Evolutionary conservation across 2,329 filamentous ascomycete genomes (phyloP).

Genomic region (Pseudopithomyces maydicus): DNA sequence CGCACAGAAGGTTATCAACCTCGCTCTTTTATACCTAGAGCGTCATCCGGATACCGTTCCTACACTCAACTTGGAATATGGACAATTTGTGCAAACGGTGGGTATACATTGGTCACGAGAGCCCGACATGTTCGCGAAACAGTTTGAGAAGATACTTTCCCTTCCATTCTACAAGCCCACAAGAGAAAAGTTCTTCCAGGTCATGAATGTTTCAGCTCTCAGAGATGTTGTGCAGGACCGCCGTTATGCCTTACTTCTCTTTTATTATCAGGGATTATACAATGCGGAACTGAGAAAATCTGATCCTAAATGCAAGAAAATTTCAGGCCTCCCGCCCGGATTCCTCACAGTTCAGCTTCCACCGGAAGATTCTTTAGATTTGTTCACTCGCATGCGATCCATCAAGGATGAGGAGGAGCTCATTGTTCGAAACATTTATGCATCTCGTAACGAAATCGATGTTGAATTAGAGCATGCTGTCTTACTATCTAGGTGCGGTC

Average conservation of each 20-base stretch:
- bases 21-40: slow-evolving; percentile 22
- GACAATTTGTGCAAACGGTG: slow-evolving; percentile 23
- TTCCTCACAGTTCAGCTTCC: slow-evolving; percentile 15
- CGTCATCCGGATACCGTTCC: slow-evolving; percentile 13
- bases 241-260: slow-evolving; percentile 24
- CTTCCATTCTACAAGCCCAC: slow-evolving; percentile 9
- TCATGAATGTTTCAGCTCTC: slow-evolving; percentile 7
- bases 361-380: slow-evolving; percentile 18
- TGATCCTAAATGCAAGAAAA: slow-evolving; percentile 15
- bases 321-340: slow-evolving; percentile 3
- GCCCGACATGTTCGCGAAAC: slow-evolving; percentile 25
- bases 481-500: slow-evolving; percentile 15
- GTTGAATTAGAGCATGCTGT: slow-evolving; percentile 20
- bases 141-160: slow-evolving; percentile 1
- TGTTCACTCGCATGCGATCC: slow-evolving; percentile 26
- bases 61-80: slow-evolving; percentile 7
- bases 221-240: slow-evolving; percentile 12
- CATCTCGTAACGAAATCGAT: slow-evolving; percentile 15
- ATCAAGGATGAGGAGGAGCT: slow-evolving; percentile 23
- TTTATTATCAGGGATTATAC: slow-evolving; percentile 19
- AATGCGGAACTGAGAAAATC: slow-evolving; percentile 23
- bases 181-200: neutral
- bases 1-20: slow-evolving; percentile 22
- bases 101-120: slow-evolving; percentile 29
- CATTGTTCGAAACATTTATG: slow-evolving; percentile 10